phyloP scores from a whole-genome alignment of 129 eudicot genomes.

The Centella asiatica region DNA sequence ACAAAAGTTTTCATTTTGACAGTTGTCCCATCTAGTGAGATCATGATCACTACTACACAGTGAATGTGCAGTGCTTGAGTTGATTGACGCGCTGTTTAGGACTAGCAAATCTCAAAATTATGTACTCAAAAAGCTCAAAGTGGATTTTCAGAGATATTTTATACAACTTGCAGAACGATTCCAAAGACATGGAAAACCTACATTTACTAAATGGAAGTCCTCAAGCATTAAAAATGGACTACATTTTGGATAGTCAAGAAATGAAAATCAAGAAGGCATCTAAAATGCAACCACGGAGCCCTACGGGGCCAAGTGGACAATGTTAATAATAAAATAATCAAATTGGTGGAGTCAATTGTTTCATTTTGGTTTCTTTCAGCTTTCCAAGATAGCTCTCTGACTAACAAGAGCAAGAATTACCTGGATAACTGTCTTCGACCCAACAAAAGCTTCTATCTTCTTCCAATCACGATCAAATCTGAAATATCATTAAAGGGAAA shows the following conservation, averaged over 20 bases:
- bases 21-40: not conserved
- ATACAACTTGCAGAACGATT: too few species aligned
- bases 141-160: not conserved
- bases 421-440: constrained; percentile 93
- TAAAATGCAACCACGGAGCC: not conserved
- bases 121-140: not conserved
- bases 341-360: not conserved
- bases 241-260: not conserved
- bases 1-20: not conserved
- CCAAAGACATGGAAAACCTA: not conserved
- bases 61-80: not conserved
- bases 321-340: not conserved
- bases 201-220: not conserved
- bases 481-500: not conserved
- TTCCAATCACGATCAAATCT: constrained; percentile 99
- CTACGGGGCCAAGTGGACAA: not conserved
- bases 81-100: too few species aligned
- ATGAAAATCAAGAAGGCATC: too few species aligned
- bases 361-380: not conserved
- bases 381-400: not conserved
- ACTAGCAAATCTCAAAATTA: too few species aligned
- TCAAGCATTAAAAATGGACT: not conserved
- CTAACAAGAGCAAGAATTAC: constrained; percentile 20
- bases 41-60: not conserved
- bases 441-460: constrained; percentile 92